phyloP scores from a whole-genome alignment of 306 rosid genomes.

The Pachyrhizus erosus region DNA sequence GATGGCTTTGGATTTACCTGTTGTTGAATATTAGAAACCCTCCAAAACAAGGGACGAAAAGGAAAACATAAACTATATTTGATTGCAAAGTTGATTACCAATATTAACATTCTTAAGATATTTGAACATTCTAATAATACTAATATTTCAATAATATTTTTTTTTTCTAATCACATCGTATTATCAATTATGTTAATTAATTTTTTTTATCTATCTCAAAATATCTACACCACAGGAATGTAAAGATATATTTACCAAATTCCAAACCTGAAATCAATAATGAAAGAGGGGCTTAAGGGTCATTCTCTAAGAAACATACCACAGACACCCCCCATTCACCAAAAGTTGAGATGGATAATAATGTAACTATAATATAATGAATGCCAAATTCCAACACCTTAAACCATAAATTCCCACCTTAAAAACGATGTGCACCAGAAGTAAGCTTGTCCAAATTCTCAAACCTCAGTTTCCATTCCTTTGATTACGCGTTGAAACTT shows the following conservation, averaged over 20 bases:
- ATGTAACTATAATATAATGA: not conserved
- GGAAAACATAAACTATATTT: not conserved
- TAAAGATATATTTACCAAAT: no score
- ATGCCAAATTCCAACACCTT: not conserved
- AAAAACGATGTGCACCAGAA: conserved; percentile 30
- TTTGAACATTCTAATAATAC: no score
- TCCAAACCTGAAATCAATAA: not conserved
- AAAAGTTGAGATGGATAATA: not conserved
- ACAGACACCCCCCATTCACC: not conserved
- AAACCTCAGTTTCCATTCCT: conserved; percentile 21
- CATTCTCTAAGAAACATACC: conserved; percentile 8
- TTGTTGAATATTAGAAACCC: not conserved
- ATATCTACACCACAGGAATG: no score
- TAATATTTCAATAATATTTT: no score
- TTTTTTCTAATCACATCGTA: no score
- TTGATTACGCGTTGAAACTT: conserved; percentile 43
- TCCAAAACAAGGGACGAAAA: not conserved
- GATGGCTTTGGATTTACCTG: not conserved
- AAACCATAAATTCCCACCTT: conserved; percentile 18
- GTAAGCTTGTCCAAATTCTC: conserved; percentile 28
- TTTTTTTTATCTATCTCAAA: no score
- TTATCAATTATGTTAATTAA: no score
- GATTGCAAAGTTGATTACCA: not conserved
- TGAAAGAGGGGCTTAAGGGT: not conserved
- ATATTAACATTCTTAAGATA: no score